Evolutionary conservation across 176 grass and related monocot species (phyloP).

Genomic region (Ensete ventricosum): DNA sequence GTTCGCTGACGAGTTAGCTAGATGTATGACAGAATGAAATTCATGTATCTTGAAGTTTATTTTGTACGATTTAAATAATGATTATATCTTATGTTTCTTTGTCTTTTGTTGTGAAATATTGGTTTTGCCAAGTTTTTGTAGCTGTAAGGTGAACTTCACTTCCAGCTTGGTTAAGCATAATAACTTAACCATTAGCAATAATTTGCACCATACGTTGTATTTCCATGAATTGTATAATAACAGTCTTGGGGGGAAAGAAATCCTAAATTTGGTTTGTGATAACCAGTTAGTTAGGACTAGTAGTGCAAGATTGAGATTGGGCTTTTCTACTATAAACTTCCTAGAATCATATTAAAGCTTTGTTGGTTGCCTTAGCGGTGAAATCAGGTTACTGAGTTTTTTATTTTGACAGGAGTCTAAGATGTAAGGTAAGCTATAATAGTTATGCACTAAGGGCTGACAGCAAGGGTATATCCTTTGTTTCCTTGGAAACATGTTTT

Average conservation of each 20-base stretch:
- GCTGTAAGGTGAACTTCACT: background rate
- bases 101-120: background rate
- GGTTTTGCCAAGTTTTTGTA: background rate
- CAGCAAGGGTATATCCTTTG: too few relatives aligned
- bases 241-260: background rate
- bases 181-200: background rate
- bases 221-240: background rate
- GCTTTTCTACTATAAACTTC: too few relatives aligned
- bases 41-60: background rate
- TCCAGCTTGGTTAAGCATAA: background rate
- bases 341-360: too few relatives aligned
- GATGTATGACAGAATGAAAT: conserved; percentile 62
- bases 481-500: too few relatives aligned
- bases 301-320: too few relatives aligned
- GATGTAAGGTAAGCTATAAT: too few relatives aligned
- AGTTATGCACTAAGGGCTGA: too few relatives aligned
- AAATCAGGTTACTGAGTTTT: too few relatives aligned
- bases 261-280: background rate
- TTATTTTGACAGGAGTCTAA: too few relatives aligned
- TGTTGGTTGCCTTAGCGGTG: too few relatives aligned
- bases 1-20: conserved; percentile 63
- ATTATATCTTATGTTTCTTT: background rate
- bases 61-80: background rate
- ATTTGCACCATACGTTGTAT: background rate
- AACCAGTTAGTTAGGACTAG: background rate